Evolutionary conservation across 441 rosid genomes (phyloP).

Genomic region (Melastoma candidum): DNA sequence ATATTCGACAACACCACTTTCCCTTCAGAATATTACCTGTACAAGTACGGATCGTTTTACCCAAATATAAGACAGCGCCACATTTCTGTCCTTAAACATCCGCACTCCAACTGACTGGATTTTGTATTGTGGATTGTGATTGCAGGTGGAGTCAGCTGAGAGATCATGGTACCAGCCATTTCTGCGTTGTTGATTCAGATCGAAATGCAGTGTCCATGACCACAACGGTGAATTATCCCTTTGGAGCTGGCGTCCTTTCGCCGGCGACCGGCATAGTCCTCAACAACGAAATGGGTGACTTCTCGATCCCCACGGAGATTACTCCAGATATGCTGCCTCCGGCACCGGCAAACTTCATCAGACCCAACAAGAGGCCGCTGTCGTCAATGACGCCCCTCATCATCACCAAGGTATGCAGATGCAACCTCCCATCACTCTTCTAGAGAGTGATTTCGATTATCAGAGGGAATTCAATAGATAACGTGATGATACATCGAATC

Average conservation of each 20-base stretch:
- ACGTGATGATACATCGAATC: too few species aligned
- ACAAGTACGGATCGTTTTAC: constrained; percentile 22
- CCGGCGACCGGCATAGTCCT: constrained; percentile 69
- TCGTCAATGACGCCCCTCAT: constrained; percentile 93
- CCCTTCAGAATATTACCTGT: constrained; percentile 72
- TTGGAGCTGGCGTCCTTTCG: constrained; percentile 69
- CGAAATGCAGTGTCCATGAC: constrained; percentile 80
- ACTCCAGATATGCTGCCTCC: constrained; percentile 77
- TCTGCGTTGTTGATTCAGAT: constrained; percentile 65
- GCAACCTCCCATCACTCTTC: not conserved
- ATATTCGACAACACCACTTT: constrained; percentile 74
- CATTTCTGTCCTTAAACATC: too few species aligned
- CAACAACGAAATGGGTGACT: constrained; percentile 88
- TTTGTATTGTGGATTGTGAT: not conserved
- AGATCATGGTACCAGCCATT: constrained; percentile 91
- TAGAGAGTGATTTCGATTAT: not conserved
- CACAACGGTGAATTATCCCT: constrained; percentile 50
- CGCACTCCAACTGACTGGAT: not conserved
- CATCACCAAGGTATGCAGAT: constrained; percentile 50
- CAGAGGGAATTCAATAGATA: not conserved
- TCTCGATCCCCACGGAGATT: constrained; percentile 58
- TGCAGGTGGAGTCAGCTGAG: constrained; percentile 71
- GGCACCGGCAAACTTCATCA: constrained; percentile 72
- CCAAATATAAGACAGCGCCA: too few species aligned
- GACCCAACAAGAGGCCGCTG: constrained; percentile 72